Conservation (phyloP, 2,329 filamentous ascomycete species). For the Aspergillus sp. region DNA sequence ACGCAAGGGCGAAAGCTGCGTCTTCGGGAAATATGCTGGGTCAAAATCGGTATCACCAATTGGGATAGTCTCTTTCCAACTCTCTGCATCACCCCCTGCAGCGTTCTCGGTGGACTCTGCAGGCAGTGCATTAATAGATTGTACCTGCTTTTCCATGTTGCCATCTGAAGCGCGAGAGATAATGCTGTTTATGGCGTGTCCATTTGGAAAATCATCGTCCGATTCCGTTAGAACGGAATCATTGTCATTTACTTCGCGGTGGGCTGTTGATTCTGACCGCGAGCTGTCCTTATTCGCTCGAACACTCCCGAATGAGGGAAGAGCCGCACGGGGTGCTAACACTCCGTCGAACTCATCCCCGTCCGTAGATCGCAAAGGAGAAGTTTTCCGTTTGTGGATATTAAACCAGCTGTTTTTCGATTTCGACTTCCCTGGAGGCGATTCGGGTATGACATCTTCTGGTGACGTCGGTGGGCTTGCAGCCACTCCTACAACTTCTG, state of each 20-base stretch:
- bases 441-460: conserved; percentile 38
- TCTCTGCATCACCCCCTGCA: neutral
- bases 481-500: conserved; percentile 49
- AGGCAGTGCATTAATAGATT: neutral
- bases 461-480: conserved; percentile 43
- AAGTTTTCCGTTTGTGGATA: conserved; percentile 33
- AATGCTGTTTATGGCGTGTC: conserved; percentile 53
- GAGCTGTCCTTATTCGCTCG: conserved; percentile 45
- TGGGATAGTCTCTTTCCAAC: conserved; percentile 1
- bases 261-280: conserved; percentile 14
- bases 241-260: conserved; percentile 29
- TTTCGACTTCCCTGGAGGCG: conserved; percentile 33
- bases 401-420: conserved; percentile 38
- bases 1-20: neutral
- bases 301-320: conserved; percentile 65
- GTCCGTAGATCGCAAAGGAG: conserved; percentile 26
- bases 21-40: neutral
- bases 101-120: neutral
- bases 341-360: conserved; percentile 56
- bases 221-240: conserved; percentile 46
- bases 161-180: conserved; percentile 42
- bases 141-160: conserved; percentile 1
- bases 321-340: conserved; percentile 58
- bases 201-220: conserved; percentile 50
- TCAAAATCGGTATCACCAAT: neutral